A percentile compares a stretch with the other conserved stretches of the same genome.
Conservation (phyloP, 2,329 filamentous ascomycete species). For the Grosmannia penicillata region DNA sequence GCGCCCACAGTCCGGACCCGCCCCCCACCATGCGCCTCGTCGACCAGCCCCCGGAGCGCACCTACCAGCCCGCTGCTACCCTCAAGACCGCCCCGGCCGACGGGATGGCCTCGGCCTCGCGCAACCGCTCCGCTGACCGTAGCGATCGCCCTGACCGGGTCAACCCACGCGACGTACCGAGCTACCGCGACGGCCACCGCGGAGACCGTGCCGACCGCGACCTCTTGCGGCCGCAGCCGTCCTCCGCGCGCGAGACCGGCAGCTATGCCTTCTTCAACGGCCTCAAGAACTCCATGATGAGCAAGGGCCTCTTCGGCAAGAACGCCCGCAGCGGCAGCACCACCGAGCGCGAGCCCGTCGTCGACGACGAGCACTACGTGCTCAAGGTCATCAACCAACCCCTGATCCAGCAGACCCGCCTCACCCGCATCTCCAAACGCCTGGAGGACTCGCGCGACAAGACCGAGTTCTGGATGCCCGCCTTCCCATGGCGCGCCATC, state of each 20-base stretch:
- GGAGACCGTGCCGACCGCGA: slow-evolving; percentile 19
- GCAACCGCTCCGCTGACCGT: slow-evolving; percentile 66
- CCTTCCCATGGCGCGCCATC: slow-evolving; percentile 87
- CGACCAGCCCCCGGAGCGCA: slow-evolving; percentile 22
- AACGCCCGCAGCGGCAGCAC: slow-evolving; percentile 57
- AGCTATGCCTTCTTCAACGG: slow-evolving; percentile 55
- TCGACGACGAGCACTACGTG: slow-evolving; percentile 73
- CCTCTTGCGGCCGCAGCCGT: slow-evolving; percentile 27
- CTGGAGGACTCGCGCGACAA: slow-evolving; percentile 82
- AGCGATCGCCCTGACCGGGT: no score
- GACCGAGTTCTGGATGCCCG: slow-evolving; percentile 98
- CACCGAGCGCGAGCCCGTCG: slow-evolving; percentile 44
- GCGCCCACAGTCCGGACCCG: slow-evolving; percentile 1
- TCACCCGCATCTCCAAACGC: slow-evolving; percentile 79
- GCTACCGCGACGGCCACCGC: slow-evolving; percentile 21
- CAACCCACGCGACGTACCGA: slow-evolving; percentile 25
- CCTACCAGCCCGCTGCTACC: slow-evolving; percentile 18
- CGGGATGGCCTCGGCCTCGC: slow-evolving; percentile 48
- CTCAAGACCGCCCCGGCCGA: slow-evolving; percentile 53
- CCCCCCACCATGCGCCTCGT: slow-evolving; percentile 8
- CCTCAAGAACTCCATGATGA: slow-evolving; percentile 60
- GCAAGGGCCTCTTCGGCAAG: slow-evolving; percentile 74
- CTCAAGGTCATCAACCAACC: slow-evolving; percentile 76
- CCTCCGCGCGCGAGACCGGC: slow-evolving; percentile 45
- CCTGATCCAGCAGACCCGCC: slow-evolving; percentile 75